These are phyloP conservation scores for Pholiota conissans DNA, from an alignment of 768 basidiomycete genomes.

Conservation along the genomic window DNA sequence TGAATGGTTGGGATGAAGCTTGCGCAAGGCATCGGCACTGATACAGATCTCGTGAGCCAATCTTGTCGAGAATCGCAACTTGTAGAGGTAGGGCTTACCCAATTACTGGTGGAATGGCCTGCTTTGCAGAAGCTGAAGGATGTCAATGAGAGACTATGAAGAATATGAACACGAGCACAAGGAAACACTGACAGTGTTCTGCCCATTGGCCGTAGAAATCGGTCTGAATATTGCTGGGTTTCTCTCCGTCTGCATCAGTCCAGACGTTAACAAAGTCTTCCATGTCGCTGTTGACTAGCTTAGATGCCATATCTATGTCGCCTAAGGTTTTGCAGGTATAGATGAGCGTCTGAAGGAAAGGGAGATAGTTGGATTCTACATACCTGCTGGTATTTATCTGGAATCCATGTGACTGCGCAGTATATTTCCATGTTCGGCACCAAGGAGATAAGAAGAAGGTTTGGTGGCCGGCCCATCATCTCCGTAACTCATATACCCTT, in stretches of 20 bases:
- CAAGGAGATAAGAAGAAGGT: neutral
- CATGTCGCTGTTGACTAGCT: neutral
- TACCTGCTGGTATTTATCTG: neutral
- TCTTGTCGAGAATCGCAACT: neutral
- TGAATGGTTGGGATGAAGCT: slow-evolving; percentile 62
- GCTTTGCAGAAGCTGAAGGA: slow-evolving; percentile 51
- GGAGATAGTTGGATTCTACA: neutral
- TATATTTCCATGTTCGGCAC: neutral
- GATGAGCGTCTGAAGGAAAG: neutral
- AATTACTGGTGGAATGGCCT: slow-evolving; percentile 41
- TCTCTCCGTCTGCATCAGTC: slow-evolving; percentile 12
- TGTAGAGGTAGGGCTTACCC: slow-evolving; percentile 33
- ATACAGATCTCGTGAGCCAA: neutral
- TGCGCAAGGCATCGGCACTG: slow-evolving; percentile 49
- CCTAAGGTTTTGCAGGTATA: neutral
- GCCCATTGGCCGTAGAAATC: slow-evolving; percentile 54
- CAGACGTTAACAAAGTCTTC: slow-evolving; percentile 26
- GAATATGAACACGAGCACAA: neutral
- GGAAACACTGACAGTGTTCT: slow-evolving; percentile 41
- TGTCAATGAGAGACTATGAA: neutral
- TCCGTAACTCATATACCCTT: too few relatives aligned
- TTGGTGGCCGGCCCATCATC: neutral
- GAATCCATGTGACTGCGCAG: neutral
- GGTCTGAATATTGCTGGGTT: slow-evolving; percentile 12
- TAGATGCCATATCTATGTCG: neutral